phyloP scores from a whole-genome alignment of 768 basidiomycete genomes.

The Lenzites betulinus region DNA sequence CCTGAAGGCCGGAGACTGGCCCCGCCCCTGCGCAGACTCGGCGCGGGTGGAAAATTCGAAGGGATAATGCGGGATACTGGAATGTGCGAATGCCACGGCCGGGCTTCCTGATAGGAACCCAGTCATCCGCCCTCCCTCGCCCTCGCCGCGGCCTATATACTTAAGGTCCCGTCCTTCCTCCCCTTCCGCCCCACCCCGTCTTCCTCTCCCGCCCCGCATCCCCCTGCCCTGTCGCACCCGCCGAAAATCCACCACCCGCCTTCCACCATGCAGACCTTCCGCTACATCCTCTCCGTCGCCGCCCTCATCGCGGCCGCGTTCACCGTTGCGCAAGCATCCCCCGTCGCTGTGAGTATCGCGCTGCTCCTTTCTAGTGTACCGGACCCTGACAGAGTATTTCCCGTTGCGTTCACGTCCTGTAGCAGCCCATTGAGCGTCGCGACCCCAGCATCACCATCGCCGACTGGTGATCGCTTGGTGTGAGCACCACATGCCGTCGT shows the following conservation, averaged over 20 bases:
- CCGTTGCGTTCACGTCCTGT: not conserved
- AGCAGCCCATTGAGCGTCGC: slow-evolving; percentile 17
- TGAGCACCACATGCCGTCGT: not conserved
- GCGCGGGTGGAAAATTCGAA: not conserved
- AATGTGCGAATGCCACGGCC: not conserved
- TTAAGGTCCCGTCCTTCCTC: slow-evolving; percentile 2
- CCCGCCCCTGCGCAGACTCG: not conserved
- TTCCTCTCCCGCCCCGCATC: not conserved
- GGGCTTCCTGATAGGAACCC: not conserved
- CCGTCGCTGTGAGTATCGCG: slow-evolving; percentile 13
- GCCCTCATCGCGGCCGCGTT: slow-evolving; percentile 19
- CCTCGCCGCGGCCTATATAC: not conserved
- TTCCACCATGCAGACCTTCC: slow-evolving; percentile 16
- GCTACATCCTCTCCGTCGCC: slow-evolving; percentile 22
- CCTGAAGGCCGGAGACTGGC: not conserved
- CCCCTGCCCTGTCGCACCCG: slow-evolving; percentile 1
- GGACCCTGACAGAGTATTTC: not conserved
- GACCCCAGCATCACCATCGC: slow-evolving; percentile 20
- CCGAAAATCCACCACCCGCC: not conserved
- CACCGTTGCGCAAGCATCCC: slow-evolving; percentile 16
- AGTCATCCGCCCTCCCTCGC: not conserved
- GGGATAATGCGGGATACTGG: not conserved
- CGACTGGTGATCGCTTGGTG: slow-evolving; percentile 14
- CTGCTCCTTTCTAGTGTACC: not conserved
- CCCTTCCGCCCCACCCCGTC: not conserved